These are phyloP conservation scores for Solanum sejunctum DNA, from an alignment of 257 asterid genomes.

Conservation along the genomic window DNA sequence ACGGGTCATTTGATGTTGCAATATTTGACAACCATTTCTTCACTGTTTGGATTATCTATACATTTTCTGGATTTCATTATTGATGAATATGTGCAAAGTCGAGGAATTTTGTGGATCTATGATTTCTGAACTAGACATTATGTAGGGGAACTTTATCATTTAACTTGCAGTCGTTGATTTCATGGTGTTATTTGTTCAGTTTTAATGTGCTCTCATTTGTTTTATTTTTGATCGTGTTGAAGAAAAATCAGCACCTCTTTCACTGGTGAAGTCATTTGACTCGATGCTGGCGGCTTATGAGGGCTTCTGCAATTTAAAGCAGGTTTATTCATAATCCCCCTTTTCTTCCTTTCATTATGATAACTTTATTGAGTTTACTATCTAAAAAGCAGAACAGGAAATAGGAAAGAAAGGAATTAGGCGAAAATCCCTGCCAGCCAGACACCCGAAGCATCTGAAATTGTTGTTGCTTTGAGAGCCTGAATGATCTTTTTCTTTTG, in stretches of 20 bases:
- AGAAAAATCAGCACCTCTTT: conserved; percentile 42
- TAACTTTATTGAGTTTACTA: not conserved
- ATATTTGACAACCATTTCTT: not conserved
- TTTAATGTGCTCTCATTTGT: not conserved
- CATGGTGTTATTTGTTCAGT: not conserved
- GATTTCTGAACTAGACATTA: not conserved
- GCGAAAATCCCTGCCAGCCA: not conserved
- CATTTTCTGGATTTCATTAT: not conserved
- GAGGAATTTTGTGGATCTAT: not conserved
- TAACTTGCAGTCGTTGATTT: not conserved
- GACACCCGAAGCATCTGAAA: not conserved
- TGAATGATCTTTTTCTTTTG: not conserved
- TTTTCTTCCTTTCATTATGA: not conserved
- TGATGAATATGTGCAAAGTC: not conserved
- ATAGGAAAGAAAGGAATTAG: not conserved
- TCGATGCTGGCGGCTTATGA: conserved; percentile 71
- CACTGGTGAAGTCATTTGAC: conserved; percentile 62
- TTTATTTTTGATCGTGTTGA: not conserved
- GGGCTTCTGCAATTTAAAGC: conserved; percentile 78
- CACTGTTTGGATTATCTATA: not conserved
- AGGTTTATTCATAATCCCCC: conserved; percentile 27
- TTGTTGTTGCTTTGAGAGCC: not conserved
- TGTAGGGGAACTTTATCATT: not conserved
- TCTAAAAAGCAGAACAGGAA: not conserved
- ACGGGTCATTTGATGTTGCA: not conserved